Conservation (phyloP, 1,284 basidiomycete genomes). For the Sporisorium iseilematis-ciliati region DNA sequence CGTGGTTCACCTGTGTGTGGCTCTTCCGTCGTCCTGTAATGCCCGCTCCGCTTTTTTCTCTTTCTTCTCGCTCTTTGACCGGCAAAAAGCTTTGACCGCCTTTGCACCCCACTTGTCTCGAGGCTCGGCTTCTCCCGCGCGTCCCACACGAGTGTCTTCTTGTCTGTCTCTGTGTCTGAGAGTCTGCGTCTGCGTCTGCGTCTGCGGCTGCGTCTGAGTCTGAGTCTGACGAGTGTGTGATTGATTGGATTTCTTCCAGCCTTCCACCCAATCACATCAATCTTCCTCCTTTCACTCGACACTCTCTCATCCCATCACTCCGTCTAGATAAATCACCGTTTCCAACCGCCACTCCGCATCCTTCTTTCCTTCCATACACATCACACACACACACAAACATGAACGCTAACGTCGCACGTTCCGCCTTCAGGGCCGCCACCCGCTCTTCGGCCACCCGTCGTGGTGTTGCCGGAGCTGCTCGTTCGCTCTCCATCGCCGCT, state of each 20-base stretch:
- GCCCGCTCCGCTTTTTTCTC: conserved; percentile 24
- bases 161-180: neutral
- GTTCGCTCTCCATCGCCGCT: conserved; percentile 51
- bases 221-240: neutral
- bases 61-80: neutral
- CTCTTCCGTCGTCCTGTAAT: conserved; percentile 23
- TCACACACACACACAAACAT: conserved; percentile 18
- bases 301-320: neutral
- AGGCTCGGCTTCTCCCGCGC: conserved; percentile 5
- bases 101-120: conserved; percentile 1
- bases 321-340: conserved; percentile 6
- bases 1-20: conserved; percentile 8
- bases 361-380: neutral
- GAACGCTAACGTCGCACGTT: conserved; percentile 57
- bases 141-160: conserved; percentile 4
- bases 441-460: conserved; percentile 46
- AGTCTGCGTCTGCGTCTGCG: neutral
- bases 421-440: conserved; percentile 53
- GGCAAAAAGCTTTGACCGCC: no score
- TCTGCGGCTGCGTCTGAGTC: neutral
- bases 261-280: conserved; percentile 5
- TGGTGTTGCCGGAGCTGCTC: conserved; percentile 42
- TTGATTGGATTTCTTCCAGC: neutral
- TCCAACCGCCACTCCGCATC: neutral
- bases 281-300: neutral